Conservation (phyloP, 371 early-diverging fungal genomes). For the Paramicrosporidium saccamoebae region DNA sequence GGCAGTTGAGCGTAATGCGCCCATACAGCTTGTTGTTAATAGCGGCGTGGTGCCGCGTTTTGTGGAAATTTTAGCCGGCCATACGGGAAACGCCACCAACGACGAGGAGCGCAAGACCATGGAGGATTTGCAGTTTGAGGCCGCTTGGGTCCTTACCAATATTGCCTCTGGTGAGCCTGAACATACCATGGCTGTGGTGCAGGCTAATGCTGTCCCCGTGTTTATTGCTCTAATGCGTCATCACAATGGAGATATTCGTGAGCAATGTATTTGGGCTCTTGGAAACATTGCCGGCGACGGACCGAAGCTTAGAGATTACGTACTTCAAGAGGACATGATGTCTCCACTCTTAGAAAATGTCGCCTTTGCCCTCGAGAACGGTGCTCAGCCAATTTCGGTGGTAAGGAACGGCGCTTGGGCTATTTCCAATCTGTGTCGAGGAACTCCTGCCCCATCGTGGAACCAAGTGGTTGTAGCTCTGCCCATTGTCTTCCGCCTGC, state of each 20-base stretch:
- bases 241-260: constrained; percentile 59
- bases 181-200: constrained; percentile 84
- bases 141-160: constrained; percentile 99
- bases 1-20: constrained; percentile 89
- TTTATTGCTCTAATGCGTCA: constrained; percentile 71
- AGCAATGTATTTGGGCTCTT: constrained; percentile 99
- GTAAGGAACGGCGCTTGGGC: constrained; percentile 97
- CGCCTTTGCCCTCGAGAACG: constrained; percentile 46
- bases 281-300: constrained; percentile 99
- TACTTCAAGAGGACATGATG: constrained; percentile 50
- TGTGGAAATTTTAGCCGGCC: constrained; percentile 84
- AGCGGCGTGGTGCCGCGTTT: constrained; percentile 81
- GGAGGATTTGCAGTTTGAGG: constrained; percentile 89
- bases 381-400: constrained; percentile 60
- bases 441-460: constrained; percentile 86
- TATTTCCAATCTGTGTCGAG: constrained; percentile 92
- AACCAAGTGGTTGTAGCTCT: constrained; percentile 39
- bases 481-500: constrained; percentile 51
- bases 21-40: constrained; percentile 83
- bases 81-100: no score
- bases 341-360: no score
- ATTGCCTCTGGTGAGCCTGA: constrained; percentile 92
- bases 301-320: constrained; percentile 70
- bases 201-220: constrained; percentile 64
- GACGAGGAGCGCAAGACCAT: no score